phyloP scores from a whole-genome alignment of 306 rosid species.

The Argentina anserina region DNA sequence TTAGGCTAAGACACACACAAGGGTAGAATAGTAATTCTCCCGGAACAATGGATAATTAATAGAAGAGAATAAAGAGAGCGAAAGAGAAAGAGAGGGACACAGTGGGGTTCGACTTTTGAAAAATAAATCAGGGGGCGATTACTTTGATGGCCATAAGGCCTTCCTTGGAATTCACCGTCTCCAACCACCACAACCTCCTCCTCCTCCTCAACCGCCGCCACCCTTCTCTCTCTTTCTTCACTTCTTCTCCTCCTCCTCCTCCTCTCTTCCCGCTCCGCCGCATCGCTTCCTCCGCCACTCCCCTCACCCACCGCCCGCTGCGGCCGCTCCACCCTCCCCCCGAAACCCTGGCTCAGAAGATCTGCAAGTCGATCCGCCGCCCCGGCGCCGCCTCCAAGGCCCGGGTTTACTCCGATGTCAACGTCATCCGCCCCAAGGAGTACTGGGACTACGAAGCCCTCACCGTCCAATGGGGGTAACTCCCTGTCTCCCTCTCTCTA shows the following conservation, averaged over 20 bases:
- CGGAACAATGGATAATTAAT: no score
- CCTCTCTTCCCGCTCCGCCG: constrained; percentile 8
- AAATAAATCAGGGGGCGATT: constrained; percentile 20
- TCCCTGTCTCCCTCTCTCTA: background rate
- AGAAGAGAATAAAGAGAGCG: background rate
- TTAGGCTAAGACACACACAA: no score
- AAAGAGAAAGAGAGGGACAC: background rate
- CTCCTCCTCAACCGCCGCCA: background rate
- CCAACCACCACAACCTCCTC: constrained; percentile 26
- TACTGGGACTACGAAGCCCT: constrained; percentile 95
- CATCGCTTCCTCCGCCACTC: background rate
- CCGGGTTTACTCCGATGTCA: constrained; percentile 74
- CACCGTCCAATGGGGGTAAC: constrained; percentile 86
- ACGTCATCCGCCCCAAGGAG: constrained; percentile 89
- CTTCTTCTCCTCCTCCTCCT: constrained; percentile 11
- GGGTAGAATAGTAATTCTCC: no score
- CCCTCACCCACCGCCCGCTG: constrained; percentile 26
- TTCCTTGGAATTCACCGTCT: constrained; percentile 43
- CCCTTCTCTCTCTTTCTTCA: background rate
- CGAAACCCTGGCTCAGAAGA: constrained; percentile 90
- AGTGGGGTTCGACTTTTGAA: background rate
- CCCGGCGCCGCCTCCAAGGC: constrained; percentile 95
- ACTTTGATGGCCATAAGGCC: constrained; percentile 77
- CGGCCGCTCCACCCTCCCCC: constrained; percentile 25
- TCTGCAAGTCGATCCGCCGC: constrained; percentile 88